Percentiles rank a stretch among this genome's conserved stretches.
These are phyloP conservation scores for Chrysosporium queenslandicum DNA, from an alignment of 2,329 filamentous ascomycete genomes.

Conservation along the genomic window DNA sequence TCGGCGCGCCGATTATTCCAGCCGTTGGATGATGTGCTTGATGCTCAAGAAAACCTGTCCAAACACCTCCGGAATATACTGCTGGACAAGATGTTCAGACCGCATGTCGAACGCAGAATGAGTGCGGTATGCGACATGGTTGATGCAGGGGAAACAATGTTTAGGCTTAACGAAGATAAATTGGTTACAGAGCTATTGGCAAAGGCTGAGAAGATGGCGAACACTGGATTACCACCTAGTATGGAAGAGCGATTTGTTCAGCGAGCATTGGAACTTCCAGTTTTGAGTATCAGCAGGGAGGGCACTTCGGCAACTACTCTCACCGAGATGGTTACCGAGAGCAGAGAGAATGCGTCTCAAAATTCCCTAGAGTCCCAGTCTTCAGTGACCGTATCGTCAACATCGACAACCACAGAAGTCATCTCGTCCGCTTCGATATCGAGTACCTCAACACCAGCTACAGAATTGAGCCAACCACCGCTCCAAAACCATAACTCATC, in stretches of 20 bases:
- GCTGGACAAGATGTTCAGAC: conserved; percentile 31
- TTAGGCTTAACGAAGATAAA: conserved; percentile 63
- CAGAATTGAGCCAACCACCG: conserved; percentile 20
- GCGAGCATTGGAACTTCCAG: conserved; percentile 63
- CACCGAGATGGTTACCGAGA: conserved; percentile 18
- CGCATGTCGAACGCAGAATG: conserved; percentile 55
- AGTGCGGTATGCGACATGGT: conserved; percentile 67
- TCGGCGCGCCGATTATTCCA: conserved; percentile 39
- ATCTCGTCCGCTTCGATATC: conserved; percentile 20
- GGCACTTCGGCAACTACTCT: conserved; percentile 30
- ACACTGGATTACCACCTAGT: conserved; percentile 58
- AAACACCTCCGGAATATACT: conserved; percentile 35
- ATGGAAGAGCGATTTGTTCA: conserved; percentile 79
- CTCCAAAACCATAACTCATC: conserved; percentile 29
- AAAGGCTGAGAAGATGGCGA: conserved; percentile 64
- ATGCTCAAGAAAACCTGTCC: conserved; percentile 35
- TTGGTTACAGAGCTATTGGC: conserved; percentile 53
- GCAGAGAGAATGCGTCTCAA: conserved; percentile 23
- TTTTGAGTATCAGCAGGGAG: conserved; percentile 57
- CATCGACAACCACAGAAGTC: conserved; percentile 25
- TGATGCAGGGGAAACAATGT: conserved; percentile 77
- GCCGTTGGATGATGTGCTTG: conserved; percentile 42
- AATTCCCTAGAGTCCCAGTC: conserved; percentile 25
- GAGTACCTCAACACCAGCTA: conserved; percentile 3
- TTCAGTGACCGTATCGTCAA: conserved; percentile 26